These are phyloP conservation scores for Sarcomyxa edulis DNA, from an alignment of 768 basidiomycete genomes.

Conservation along the genomic window DNA sequence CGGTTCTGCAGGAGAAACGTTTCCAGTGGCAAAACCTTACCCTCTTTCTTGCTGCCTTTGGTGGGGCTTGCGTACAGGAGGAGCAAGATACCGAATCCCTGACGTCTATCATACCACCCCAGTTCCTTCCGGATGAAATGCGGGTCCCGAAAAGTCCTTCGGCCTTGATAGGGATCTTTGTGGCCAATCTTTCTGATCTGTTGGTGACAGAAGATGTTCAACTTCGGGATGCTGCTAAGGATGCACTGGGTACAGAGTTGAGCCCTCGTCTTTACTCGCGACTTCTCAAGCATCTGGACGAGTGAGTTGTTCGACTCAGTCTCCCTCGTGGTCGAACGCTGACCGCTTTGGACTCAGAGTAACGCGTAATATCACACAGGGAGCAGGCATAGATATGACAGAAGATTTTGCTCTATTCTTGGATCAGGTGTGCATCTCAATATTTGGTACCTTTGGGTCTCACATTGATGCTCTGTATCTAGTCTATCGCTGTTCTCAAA, in stretches of 20 bases:
- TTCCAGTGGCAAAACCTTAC: conserved; percentile 85
- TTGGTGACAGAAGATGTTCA: conserved; percentile 58
- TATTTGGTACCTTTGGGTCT: neutral
- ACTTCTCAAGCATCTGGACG: conserved; percentile 67
- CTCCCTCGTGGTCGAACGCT: neutral
- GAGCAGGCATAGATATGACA: conserved; percentile 35
- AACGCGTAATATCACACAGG: conserved; percentile 45
- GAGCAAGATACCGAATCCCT: conserved; percentile 46
- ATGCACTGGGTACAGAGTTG: conserved; percentile 77
- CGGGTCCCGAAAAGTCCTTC: conserved; percentile 56
- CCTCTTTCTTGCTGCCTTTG: conserved; percentile 70
- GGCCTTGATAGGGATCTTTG: conserved; percentile 58
- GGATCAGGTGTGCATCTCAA: conserved; percentile 75
- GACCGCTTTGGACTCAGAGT: conserved; percentile 3
- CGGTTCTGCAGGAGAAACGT: conserved; percentile 51
- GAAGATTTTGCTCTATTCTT: conserved; percentile 50
- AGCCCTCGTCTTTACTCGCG: conserved; percentile 62
- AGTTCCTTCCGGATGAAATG: conserved; percentile 66
- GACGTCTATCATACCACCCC: conserved; percentile 45
- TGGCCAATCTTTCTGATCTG: conserved; percentile 63
- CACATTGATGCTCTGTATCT: conserved; percentile 1
- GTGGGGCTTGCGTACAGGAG: conserved; percentile 57
- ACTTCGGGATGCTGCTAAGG: conserved; percentile 74
- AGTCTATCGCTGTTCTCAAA: conserved; percentile 76
- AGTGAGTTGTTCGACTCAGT: conserved; percentile 40